Conservation (phyloP, 345 rosid species). For the Anacardium occidentale region DNA sequence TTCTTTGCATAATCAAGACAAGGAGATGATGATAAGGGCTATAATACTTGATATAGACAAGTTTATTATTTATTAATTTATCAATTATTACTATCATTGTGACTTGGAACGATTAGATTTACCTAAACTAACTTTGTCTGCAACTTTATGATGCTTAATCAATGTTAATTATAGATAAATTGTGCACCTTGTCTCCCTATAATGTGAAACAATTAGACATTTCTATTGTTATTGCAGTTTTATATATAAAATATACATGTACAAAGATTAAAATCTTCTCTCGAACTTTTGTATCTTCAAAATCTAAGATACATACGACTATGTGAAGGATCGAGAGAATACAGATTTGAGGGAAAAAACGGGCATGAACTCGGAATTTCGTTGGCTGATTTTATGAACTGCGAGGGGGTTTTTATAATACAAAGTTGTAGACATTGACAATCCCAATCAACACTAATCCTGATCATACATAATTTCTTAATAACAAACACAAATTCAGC, state of each 20-base stretch:
- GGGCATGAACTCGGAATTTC: no score
- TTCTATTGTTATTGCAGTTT: background rate
- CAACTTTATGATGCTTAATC: background rate
- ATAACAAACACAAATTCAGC: no score
- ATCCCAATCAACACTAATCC: no score
- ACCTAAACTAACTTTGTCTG: slow-evolving; percentile 15
- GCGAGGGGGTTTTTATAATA: no score
- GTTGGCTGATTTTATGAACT: no score
- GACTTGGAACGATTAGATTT: slow-evolving; percentile 19
- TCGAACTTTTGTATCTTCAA: background rate
- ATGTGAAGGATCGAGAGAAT: no score
- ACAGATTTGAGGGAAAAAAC: no score
- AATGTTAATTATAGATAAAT: background rate
- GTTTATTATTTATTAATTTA: background rate
- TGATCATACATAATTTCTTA: no score
- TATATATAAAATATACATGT: background rate
- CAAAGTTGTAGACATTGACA: no score
- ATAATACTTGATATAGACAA: slow-evolving; percentile 21
- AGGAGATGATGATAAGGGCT: slow-evolving; percentile 35
- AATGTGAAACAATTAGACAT: background rate
- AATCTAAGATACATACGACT: background rate
- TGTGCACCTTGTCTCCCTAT: background rate
- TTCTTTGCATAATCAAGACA: slow-evolving; percentile 32
- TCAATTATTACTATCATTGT: background rate
- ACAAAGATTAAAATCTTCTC: background rate